phyloP scores from a whole-genome alignment of 2,329 filamentous ascomycete species.

The Talaromyces pinophilus region DNA sequence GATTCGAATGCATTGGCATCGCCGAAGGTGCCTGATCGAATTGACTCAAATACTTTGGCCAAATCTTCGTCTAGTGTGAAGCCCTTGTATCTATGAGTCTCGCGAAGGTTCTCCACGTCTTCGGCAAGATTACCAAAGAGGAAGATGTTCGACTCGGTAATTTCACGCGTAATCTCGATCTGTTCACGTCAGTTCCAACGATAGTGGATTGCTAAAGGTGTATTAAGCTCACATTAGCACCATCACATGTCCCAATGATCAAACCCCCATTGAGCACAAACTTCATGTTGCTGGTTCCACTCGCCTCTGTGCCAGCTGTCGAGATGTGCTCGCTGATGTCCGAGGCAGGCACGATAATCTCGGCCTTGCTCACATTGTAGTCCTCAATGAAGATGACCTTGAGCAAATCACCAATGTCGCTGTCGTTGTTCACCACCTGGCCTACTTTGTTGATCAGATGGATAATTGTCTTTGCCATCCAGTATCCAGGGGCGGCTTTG shows the following conservation, averaged over 20 bases:
- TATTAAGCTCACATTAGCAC: slow-evolving; percentile 72
- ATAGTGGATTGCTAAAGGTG: too few species aligned
- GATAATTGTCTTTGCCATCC: slow-evolving; percentile 99
- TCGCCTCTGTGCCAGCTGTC: slow-evolving; percentile 87
- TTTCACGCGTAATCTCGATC: slow-evolving; percentile 97
- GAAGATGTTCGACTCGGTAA: slow-evolving; percentile 97
- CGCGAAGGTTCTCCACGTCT: slow-evolving; percentile 93
- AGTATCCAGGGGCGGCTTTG: slow-evolving; percentile 97
- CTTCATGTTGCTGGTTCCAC: slow-evolving; percentile 98
- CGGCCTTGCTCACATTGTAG: slow-evolving; percentile 99
- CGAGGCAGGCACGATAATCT: slow-evolving; percentile 91
- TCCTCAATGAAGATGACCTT: slow-evolving; percentile 98
- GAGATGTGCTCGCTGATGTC: slow-evolving; percentile 99
- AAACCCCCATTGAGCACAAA: slow-evolving; percentile 96
- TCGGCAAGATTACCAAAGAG: slow-evolving; percentile 94
- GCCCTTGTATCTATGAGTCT: slow-evolving; percentile 79
- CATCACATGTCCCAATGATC: slow-evolving; percentile 97
- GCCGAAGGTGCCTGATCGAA: slow-evolving; percentile 79
- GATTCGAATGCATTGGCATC: slow-evolving; percentile 76
- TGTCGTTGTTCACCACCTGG: slow-evolving; percentile 85
- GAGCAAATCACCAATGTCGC: slow-evolving; percentile 86
- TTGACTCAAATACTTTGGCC: slow-evolving; percentile 77
- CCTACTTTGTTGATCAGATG: slow-evolving; percentile 94
- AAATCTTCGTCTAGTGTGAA: slow-evolving; percentile 78
- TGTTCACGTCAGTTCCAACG: slow-evolving; percentile 32